A percentile compares a stretch with the other conserved stretches of the same genome.
Conservation (phyloP, 75 land plant genomes). For the Chamaecyparis obtusa region DNA sequence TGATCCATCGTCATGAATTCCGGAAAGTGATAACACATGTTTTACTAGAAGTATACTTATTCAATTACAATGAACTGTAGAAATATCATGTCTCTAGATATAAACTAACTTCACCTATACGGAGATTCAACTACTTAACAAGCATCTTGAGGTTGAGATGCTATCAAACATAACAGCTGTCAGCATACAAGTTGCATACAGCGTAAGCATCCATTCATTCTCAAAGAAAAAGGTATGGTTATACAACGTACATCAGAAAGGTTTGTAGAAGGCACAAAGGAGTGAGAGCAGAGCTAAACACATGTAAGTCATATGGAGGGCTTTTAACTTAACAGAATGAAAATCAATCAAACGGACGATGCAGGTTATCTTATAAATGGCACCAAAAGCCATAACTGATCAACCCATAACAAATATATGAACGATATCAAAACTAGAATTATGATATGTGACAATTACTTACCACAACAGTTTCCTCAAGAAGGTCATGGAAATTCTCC, state of each 20-base stretch:
- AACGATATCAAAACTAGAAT: background rate
- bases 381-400: background rate
- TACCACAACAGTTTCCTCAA: slow-evolving; percentile 86
- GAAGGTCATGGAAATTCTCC: slow-evolving; percentile 56
- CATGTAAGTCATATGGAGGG: background rate
- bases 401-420: background rate
- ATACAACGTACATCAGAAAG: background rate
- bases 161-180: background rate
- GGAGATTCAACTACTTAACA: no score
- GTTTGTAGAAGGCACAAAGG: no score
- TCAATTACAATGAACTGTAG: no score
- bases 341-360: background rate
- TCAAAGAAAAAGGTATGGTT: no score
- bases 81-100: no score
- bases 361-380: background rate
- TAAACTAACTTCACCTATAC: no score
- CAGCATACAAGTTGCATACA: no score
- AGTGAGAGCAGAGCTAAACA: background rate
- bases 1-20: no score
- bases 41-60: no score
- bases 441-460: background rate
- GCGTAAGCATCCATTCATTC: no score
- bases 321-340: background rate
- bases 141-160: background rate
- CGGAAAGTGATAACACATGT: no score